A percentile compares a stretch with the other conserved stretches of the same genome.
These are phyloP conservation scores for Chrysoporthe puriensis DNA, from an alignment of 2,329 filamentous ascomycete species.

Conservation along the genomic window DNA sequence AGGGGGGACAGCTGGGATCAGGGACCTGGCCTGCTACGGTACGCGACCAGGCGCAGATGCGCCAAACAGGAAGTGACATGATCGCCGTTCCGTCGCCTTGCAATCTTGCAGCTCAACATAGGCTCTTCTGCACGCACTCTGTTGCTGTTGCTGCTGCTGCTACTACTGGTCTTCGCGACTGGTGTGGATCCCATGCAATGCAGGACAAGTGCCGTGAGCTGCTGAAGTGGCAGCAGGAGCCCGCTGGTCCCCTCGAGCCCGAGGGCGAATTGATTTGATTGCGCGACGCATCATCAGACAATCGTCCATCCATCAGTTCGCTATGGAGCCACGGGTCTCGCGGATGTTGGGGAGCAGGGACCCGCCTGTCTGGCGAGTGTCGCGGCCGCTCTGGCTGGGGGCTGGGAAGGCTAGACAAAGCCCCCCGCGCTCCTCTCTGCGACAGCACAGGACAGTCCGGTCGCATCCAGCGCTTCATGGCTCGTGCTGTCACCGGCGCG, in stretches of 20 bases:
- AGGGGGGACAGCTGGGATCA: slow-evolving; percentile 2
- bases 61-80: slow-evolving; percentile 1
- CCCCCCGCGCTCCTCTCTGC: slow-evolving; percentile 18
- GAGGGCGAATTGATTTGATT: slow-evolving; percentile 19
- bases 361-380: slow-evolving; percentile 20
- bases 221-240: slow-evolving; percentile 23
- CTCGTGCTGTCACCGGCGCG: not conserved
- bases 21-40: slow-evolving; percentile 6
- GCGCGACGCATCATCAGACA: slow-evolving; percentile 29
- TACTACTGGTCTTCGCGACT: not conserved
- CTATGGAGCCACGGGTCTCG: slow-evolving; percentile 28
- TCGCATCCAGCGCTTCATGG: slow-evolving; percentile 27
- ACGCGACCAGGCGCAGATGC: slow-evolving; percentile 1
- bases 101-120: not conserved
- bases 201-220: slow-evolving; percentile 28
- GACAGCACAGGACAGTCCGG: slow-evolving; percentile 21
- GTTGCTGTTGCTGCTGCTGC: not conserved
- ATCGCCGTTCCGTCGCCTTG: slow-evolving; percentile 16
- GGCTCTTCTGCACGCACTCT: not conserved
- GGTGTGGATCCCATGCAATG: slow-evolving; percentile 28
- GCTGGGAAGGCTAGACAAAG: slow-evolving; percentile 9
- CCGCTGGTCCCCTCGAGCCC: slow-evolving; percentile 12
- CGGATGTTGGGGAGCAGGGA: slow-evolving; percentile 22
- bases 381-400: slow-evolving; percentile 17
- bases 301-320: slow-evolving; percentile 8